Conservation (phyloP, 306 rosid species). For the Mimosa bimucronata region DNA sequence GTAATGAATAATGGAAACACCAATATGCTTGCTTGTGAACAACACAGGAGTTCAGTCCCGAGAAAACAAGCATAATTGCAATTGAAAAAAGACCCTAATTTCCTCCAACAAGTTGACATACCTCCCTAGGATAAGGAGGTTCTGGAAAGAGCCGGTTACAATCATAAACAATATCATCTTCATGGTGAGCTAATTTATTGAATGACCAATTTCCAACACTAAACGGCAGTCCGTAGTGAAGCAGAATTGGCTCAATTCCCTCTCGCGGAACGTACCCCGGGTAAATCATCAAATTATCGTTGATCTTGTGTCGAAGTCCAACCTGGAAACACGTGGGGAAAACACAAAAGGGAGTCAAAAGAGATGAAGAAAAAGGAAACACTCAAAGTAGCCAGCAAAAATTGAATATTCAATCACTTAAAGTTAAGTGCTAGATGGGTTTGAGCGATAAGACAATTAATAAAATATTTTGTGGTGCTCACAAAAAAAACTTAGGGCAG, state of each 20-base stretch:
- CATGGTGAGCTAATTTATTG: constrained; percentile 80
- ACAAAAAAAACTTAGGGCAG: constrained; percentile 19
- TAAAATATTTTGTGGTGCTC: constrained; percentile 3
- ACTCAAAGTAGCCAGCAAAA: constrained; percentile 26
- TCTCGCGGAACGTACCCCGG: constrained; percentile 85
- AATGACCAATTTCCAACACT: constrained; percentile 95
- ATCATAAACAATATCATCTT: constrained; percentile 75
- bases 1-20: constrained; percentile 18
- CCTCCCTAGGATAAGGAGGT: constrained; percentile 98
- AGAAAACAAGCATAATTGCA: not conserved
- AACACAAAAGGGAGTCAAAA: constrained; percentile 18
- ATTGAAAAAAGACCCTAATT: not conserved
- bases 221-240: constrained; percentile 92
- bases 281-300: constrained; percentile 94
- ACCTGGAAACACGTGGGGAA: constrained; percentile 53
- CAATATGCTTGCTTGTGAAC: not conserved
- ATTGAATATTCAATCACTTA: constrained; percentile 14
- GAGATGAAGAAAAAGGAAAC: constrained; percentile 27
- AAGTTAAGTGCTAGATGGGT: constrained; percentile 18
- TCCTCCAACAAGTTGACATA: constrained; percentile 38
- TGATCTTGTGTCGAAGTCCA: constrained; percentile 94
- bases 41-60: constrained; percentile 1
- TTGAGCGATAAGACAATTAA: not conserved
- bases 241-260: constrained; percentile 87
- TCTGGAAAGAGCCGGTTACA: constrained; percentile 86